Evolutionary conservation across 768 basidiomycete species (phyloP), one percentile per base, ranked within the genome.

Genomic region (Multifurca ochricompacta): DNA sequence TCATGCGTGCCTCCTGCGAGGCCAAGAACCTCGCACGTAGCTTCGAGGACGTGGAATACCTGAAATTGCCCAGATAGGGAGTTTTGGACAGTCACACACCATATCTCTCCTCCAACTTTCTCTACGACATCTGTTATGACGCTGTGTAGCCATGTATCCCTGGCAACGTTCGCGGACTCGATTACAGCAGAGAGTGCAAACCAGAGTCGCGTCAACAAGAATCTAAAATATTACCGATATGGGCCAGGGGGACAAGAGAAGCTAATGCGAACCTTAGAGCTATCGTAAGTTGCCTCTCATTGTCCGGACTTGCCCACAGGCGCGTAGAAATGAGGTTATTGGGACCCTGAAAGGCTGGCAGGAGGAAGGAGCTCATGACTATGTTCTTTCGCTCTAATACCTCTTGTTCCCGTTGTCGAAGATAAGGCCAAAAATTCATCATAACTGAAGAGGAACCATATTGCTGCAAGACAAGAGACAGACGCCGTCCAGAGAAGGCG

Each of bases 371-470:
- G 10, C 54, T 52, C 8, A 67, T 59, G 62, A 78, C 84, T n/a
- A 61, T 59, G 3, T 53, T 51, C 49, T 68, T 73, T 36, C 78
- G 71, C 16, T 50, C 53, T 0, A 54, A 36, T 1, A 65, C 61
- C 64, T 87, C 83, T 11, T 62, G 57, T 53, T 71, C 62, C n/a
- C 86, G 77, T 19, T 70, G 62, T 25, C 66, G 67, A 31, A 87
- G 72, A 64, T 88, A 88, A 6, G 86, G 84, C 87, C 87, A 90
- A 63, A 83, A 71, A 59, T 88, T 80, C 1, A 74, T 78, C 68
- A 74, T 80, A 16, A 70, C 73, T 13, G 48, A 19, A 54, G 66
- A 14, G 76, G 66, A 59, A 11, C 27, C 31, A 30, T 77, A 68
- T 10, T 65, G 64, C 41, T 67, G 54, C 44, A 78, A 56, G 6